Base-by-base conservation (phyloP, 208 protist genomes). In the Porcisia deanei region DNA sequence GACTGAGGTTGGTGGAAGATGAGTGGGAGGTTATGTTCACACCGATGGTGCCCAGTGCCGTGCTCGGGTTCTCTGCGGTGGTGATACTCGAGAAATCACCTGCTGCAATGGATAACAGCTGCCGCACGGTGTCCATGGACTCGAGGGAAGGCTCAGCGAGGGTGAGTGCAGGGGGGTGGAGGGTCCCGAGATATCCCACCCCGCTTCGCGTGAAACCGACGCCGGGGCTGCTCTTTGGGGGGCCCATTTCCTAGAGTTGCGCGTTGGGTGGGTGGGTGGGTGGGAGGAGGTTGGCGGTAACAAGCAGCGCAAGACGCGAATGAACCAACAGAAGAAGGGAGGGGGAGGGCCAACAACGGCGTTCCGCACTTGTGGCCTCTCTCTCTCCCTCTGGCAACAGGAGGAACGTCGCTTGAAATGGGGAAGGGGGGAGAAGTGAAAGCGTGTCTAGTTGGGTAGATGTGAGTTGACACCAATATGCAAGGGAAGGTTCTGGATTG, bases 1-100 rank as follows among this genome's bases (percentile, higher is more conserved):
- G 71, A 49, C 25, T 30, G 52, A 43, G 12, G 54, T 43, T 63
- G 41, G 22, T 18, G 37, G 37, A 73, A 37, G 55, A 52, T 25
- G 54, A 55, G 22, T 61, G 47, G 55, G 54, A 63, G 16, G 22
- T 61, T 30, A 63, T 49, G 37, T 20, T 49, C 16, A 53, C 22
- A 37, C 3, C 18, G 22, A 5, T 16, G 10, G 49, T 73, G 68
- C 45, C n/a, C 52, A 30, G 34, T 45, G 52, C 47, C 45, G 52
- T 54, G 25, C 70, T 57, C 18, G 60, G 12, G 53, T 9, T 30
- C 22, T 25, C 52, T 1, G 45, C 69, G 0, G 65, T 41, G 34
- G 58, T 34, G n/a, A 74, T 60, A 30, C 54, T 34, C 52, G 73
- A 58, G 43, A 82, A 71, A 34, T 82, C 73, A 8, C 78, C 78